phyloP scores from a whole-genome alignment of 202 grass and related monocot genomes.

The Hordeum pubiflorum region DNA sequence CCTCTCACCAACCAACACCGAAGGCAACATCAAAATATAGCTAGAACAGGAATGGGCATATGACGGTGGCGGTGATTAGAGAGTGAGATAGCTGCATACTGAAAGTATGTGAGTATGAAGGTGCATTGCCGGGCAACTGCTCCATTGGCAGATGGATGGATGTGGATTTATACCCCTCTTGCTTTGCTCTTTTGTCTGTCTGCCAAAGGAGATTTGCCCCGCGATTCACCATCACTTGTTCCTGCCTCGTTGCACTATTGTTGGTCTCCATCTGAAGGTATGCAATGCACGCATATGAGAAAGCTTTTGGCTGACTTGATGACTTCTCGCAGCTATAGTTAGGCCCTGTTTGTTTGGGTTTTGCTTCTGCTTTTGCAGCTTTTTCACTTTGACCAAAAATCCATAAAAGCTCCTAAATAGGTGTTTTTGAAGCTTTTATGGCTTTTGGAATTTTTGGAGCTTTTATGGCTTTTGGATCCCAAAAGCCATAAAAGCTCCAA shows the following conservation, averaged over 20 bases:
- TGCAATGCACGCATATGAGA: not conserved
- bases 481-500: no score
- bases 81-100: not conserved
- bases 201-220: conserved; percentile 76
- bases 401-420: no score
- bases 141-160: conserved; percentile 45
- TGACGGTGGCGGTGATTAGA: no score
- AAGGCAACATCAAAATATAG: not conserved
- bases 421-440: no score
- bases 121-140: conserved; percentile 62
- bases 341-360: no score
- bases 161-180: not conserved
- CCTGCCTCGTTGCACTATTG: not conserved
- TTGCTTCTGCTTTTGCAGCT: no score
- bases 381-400: no score
- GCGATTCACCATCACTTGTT: conserved; percentile 21
- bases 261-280: not conserved
- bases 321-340: not conserved
- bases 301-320: conserved; percentile 16
- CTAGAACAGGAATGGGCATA: not conserved
- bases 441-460: no score
- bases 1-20: not conserved
- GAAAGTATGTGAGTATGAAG: not conserved
- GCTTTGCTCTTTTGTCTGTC: not conserved
- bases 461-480: no score